Conservation (phyloP, 805 yeast species). For the Candida wancherniae region DNA sequence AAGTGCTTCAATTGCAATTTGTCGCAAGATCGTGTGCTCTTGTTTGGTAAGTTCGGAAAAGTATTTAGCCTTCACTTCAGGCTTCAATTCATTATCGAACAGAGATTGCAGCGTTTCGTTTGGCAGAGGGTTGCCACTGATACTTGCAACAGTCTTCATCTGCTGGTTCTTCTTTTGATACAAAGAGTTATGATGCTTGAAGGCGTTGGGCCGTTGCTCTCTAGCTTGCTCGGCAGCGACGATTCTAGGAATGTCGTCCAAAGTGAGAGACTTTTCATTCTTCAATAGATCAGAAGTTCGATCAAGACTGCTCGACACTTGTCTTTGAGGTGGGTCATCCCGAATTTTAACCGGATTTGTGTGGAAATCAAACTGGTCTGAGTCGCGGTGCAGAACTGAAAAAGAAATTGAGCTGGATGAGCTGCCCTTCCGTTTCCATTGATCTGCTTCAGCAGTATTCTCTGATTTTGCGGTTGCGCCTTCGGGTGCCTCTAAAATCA, state of each 20-base stretch:
- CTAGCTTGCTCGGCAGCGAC: constrained; percentile 97
- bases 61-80: constrained; percentile 30
- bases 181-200: constrained; percentile 64
- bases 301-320: constrained; percentile 39
- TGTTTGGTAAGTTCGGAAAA: constrained; percentile 58
- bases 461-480: constrained; percentile 37
- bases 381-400: constrained; percentile 19
- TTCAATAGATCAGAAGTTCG: constrained; percentile 67
- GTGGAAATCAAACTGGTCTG: constrained; percentile 24
- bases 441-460: constrained; percentile 19
- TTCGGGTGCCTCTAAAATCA: constrained; percentile 59
- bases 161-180: constrained; percentile 29
- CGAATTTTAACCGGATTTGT: constrained; percentile 25
- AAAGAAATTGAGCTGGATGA: constrained; percentile 28
- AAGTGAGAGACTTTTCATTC: constrained; percentile 78
- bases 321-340: constrained; percentile 35
- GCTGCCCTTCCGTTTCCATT: constrained; percentile 19
- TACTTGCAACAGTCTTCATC: constrained; percentile 17
- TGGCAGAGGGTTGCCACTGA: constrained; percentile 6
- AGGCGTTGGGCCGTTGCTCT: constrained; percentile 88
- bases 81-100: neutral
- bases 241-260: constrained; percentile 95
- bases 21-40: constrained; percentile 57
- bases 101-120: constrained; percentile 8
- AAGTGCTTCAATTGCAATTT: constrained; percentile 53